Evolutionary conservation across 306 rosid species (phyloP).

Genomic region (Gynostemma pentaphyllum): DNA sequence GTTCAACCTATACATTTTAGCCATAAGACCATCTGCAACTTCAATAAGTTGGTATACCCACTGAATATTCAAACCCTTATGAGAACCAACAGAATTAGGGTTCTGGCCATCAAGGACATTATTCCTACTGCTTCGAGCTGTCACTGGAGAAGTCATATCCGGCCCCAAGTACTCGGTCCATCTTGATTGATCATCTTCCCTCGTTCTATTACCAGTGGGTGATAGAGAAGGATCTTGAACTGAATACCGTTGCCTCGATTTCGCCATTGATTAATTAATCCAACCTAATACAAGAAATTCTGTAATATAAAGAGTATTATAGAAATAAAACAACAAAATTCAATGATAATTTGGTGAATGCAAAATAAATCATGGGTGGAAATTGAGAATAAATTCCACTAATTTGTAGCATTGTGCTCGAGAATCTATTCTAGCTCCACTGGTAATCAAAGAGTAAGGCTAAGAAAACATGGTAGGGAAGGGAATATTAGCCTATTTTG

Average conservation of each 20-base stretch:
- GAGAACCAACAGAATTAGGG: constrained; percentile 46
- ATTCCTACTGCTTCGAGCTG: constrained; percentile 53
- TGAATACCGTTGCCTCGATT: constrained; percentile 41
- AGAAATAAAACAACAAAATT: not conserved
- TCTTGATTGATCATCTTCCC: constrained; percentile 87
- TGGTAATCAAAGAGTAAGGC: not conserved
- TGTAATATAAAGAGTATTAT: constrained; percentile 16
- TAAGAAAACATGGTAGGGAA: not conserved
- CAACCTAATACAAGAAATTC: constrained; percentile 17
- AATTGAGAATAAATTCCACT: not conserved
- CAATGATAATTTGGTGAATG: not conserved
- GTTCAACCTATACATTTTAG: constrained; percentile 88
- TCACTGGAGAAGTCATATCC: constrained; percentile 50
- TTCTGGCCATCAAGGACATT: constrained; percentile 48
- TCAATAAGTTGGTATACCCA: constrained; percentile 83
- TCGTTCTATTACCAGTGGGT: constrained; percentile 57
- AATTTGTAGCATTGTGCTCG: not conserved
- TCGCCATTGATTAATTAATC: constrained; percentile 42
- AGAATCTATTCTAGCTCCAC: not conserved
- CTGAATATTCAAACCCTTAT: constrained; percentile 76
- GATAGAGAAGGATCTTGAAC: constrained; percentile 75
- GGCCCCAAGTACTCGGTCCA: constrained; percentile 90
- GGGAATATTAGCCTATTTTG: not conserved
- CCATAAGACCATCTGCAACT: constrained; percentile 97
- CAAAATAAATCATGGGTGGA: not conserved